phyloP scores from a whole-genome alignment of 1,139 yeast species.

The Suhomyces terraborum region DNA sequence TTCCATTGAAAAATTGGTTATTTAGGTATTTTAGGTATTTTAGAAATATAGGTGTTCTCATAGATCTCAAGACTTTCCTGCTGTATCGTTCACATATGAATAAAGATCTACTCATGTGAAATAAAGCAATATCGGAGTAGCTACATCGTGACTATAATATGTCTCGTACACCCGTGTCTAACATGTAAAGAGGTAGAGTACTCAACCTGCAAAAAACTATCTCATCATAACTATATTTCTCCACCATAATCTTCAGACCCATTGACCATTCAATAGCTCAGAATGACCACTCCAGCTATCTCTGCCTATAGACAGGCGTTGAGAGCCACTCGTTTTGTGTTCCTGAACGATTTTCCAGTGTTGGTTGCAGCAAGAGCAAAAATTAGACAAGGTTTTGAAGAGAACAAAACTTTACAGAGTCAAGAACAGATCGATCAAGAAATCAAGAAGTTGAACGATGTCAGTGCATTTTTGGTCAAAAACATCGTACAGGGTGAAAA shows the following conservation, averaged over 20 bases:
- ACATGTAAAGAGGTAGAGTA: no score
- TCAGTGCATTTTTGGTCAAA: slow-evolving; percentile 62
- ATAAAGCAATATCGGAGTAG: no score
- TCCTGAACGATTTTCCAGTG: slow-evolving; percentile 55
- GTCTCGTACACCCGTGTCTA: no score
- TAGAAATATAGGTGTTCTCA: no score
- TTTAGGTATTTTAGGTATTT: slow-evolving; percentile 28
- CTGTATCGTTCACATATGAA: no score
- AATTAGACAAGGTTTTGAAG: slow-evolving; percentile 61
- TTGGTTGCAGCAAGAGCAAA: slow-evolving; percentile 63
- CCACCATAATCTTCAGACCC: no score
- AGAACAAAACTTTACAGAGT: slow-evolving; percentile 31
- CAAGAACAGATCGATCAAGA: slow-evolving; percentile 51
- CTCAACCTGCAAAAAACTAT: neutral
- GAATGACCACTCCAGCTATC: slow-evolving; percentile 25
- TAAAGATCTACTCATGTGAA: no score
- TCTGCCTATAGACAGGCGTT: slow-evolving; percentile 68
- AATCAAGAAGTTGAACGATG: slow-evolving; percentile 63
- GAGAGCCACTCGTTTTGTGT: slow-evolving; percentile 72
- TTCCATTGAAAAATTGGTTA: slow-evolving; percentile 51
- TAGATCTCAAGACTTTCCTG: neutral
- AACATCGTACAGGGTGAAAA: slow-evolving; percentile 85
- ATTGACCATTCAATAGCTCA: neutral
- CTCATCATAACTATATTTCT: neutral
- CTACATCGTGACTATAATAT: no score